Base-by-base conservation (phyloP, 2,329 filamentous ascomycete genomes). In the Endoconidiophora polonica region DNA sequence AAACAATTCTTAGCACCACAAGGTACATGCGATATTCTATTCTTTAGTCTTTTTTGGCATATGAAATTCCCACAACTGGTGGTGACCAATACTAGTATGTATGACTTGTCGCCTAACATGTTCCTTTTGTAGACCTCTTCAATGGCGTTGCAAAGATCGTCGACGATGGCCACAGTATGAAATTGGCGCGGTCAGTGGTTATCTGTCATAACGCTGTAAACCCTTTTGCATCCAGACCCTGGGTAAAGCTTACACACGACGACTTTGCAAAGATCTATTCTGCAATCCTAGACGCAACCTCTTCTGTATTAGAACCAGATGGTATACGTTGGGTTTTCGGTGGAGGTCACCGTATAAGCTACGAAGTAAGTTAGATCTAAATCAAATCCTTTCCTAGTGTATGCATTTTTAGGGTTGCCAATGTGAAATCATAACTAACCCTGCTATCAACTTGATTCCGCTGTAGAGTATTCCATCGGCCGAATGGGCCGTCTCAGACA, bases 161-260 rank as follows among this genome's bases (percentile, higher is more conserved):
- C 0, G 88, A 94, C 56, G 87, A 95, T 62, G 87, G 88, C 0
- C 90, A 96, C 64, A 71, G 77, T 7, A 70, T 79, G 49, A 95
- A 95, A 63, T 65, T 93, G 4, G 69, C 81, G 5, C 69, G 87
- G 29, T 80, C 85, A 1, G 62, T 91, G 16, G 73, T 74, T 3
- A 64, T 86, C 57, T 85, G 77, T 1, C 69, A 81, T 60, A 60
- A 68, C 29, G 58, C 72, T 1, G 73, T 70, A 47, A 57, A 60
- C 55, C 60, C 62, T 39, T 81, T 67, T 56, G 58, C 61, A 10
- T 61, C 66, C 22, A 65, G 61, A 50, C 63, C 69, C 2, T 72
- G 72, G 67, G 67, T 76, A 26, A 62, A 65, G 47, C 62, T 86
- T 38, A 70, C 69, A 54, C 69, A 68, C 0, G 70, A 72, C 0